Evolutionary conservation across 257 asterid species (phyloP).

Genomic region (Solanum phureja): DNA sequence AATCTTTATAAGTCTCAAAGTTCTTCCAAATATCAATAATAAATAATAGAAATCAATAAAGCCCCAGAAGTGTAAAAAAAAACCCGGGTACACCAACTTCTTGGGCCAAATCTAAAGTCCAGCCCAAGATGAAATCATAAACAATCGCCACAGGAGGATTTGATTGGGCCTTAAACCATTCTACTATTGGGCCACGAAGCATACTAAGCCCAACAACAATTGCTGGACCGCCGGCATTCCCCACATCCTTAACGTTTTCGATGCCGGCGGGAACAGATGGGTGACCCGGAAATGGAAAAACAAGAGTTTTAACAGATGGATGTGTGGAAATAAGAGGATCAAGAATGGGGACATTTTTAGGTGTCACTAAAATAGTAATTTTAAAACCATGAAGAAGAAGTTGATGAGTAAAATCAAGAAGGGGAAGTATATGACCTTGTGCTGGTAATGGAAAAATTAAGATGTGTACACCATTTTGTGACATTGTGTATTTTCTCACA

Average conservation of each 20-base stretch:
- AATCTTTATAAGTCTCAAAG: conserved; percentile 5
- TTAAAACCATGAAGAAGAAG: conserved; percentile 35
- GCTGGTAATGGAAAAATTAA: conserved; percentile 67
- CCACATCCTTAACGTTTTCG: conserved; percentile 56
- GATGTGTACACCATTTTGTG: conserved; percentile 31
- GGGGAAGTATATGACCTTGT: conserved; percentile 71
- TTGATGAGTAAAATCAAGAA: conserved; percentile 58
- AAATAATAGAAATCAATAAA: conserved; percentile 8
- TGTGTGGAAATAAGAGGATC: conserved; percentile 39
- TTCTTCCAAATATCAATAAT: conserved; percentile 24
- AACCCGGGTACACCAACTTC: conserved; percentile 41
- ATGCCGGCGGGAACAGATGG: conserved; percentile 50
- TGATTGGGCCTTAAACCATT: conserved; percentile 41
- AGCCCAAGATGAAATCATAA: conserved; percentile 72
- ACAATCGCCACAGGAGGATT: conserved; percentile 52
- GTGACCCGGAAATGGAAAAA: conserved; percentile 52
- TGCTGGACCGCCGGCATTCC: conserved; percentile 35
- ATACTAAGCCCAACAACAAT: conserved; percentile 34
- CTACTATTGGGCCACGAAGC: conserved; percentile 31
- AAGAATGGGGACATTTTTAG: conserved; percentile 40
- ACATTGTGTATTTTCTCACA: not conserved
- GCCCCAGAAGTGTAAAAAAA: conserved; percentile 33
- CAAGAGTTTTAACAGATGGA: conserved; percentile 39
- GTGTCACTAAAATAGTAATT: conserved; percentile 52
- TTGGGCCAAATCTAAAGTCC: conserved; percentile 44